Evolutionary conservation across 192 early-diverging fungal species (phyloP).

Genomic region (Spinellus fusiger): DNA sequence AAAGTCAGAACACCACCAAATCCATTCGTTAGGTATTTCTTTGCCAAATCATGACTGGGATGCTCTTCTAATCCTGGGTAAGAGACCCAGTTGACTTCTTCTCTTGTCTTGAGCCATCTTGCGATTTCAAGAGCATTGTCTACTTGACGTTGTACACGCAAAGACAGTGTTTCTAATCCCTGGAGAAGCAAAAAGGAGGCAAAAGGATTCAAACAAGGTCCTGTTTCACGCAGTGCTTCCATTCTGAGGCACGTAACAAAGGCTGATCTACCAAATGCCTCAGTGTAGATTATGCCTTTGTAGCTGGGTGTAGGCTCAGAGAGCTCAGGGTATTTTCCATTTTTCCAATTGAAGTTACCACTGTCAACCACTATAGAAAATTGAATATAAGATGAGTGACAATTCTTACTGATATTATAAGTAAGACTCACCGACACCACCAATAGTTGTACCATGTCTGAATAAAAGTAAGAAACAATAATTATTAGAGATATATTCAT

Average conservation of each 20-base stretch:
- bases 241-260: slow-evolving; percentile 76
- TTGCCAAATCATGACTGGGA: slow-evolving; percentile 71
- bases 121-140: slow-evolving; percentile 77
- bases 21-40: slow-evolving; percentile 73
- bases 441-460: slow-evolving; percentile 88
- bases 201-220: slow-evolving; percentile 82
- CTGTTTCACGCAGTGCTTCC: slow-evolving; percentile 83
- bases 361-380: slow-evolving; percentile 61
- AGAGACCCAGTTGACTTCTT: slow-evolving; percentile 78
- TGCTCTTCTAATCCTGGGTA: slow-evolving; percentile 83
- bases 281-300: slow-evolving; percentile 85
- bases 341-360: slow-evolving; percentile 86
- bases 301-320: slow-evolving; percentile 80
- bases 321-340: slow-evolving; percentile 83
- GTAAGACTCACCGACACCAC: slow-evolving; percentile 55
- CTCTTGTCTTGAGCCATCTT: slow-evolving; percentile 65
- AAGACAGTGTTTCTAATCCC: slow-evolving; percentile 86
- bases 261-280: slow-evolving; percentile 75
- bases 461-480: slow-evolving; percentile 29
- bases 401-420: too few species aligned
- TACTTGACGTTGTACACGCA: slow-evolving; percentile 82
- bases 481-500: neutral
- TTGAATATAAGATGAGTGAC: neutral
- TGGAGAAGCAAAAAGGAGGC: slow-evolving; percentile 82
- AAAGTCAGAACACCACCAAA: slow-evolving; percentile 86